phyloP scores from a whole-genome alignment of 2,329 filamentous ascomycete genomes.

The Fusarium foetens region DNA sequence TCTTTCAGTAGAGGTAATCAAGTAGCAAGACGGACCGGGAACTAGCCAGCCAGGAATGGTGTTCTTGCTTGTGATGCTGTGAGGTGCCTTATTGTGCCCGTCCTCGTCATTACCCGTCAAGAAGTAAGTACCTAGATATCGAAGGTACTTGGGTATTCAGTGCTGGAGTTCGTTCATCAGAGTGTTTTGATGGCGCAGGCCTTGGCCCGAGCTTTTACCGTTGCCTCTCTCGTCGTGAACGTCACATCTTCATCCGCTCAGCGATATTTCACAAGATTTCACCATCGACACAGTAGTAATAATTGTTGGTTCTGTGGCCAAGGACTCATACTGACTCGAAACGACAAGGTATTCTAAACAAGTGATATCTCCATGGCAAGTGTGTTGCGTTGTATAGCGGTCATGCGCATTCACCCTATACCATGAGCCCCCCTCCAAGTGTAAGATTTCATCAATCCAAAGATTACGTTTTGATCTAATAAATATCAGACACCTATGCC shows the following conservation, averaged over 20 bases:
- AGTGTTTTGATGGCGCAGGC: neutral
- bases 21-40: neutral
- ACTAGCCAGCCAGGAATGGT: neutral
- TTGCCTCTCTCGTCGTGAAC: conserved; percentile 3
- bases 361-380: conserved; percentile 1
- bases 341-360: neutral
- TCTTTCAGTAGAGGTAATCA: neutral
- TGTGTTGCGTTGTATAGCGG: neutral
- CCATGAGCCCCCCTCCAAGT: conserved; percentile 45
- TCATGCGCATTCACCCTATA: conserved; percentile 31
- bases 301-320: neutral
- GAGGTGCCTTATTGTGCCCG: neutral
- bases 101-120: neutral
- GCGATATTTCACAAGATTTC: neutral
- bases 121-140: neutral
- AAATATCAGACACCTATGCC: conserved; percentile 52
- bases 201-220: conserved; percentile 33
- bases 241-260: conserved; percentile 8
- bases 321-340: neutral
- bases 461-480: neutral
- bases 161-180: neutral
- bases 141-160: neutral
- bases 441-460: conserved; percentile 24
- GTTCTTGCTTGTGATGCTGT: neutral
- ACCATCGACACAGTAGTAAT: neutral